Evolutionary conservation across 2,329 filamentous ascomycete species (phyloP), one percentile per base, ranked within the genome.

Genomic region (Drechslerella dactyloides): DNA sequence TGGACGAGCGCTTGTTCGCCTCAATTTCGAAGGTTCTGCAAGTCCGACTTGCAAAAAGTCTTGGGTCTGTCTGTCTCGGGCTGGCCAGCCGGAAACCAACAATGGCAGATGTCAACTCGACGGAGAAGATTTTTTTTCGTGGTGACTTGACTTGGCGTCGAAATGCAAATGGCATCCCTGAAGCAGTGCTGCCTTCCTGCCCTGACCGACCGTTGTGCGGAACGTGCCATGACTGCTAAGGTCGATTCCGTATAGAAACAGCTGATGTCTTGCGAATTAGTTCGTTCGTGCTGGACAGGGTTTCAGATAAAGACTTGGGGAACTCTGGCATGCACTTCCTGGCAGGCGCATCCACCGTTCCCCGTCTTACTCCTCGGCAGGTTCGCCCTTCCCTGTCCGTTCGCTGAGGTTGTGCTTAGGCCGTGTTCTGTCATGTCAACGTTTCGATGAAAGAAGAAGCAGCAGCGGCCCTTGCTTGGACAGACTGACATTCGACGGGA

Each of bases 221-320:
- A 52, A 55, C 51, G 58, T 69, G 46, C 53, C 46, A 53, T 46
- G 27, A 33, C 27, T 33, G 24, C 60, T 50, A 27, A 52, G 53
- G 51, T 37, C 27, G 27, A 59, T 58, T 52, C 60, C 60, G 60
- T 46, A 42, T 65, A 55, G 68, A 72, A 72, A 72, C 68, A 64
- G 50, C 60, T 65, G 24, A 44, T 72, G 68, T 72, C 68, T 72
- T 72, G 68, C 60, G 60, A 64, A 35, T 52, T 23, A 44, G 55
- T 42, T 40, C 56, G 56, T 56, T 44, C 21, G 50, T 56, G 59
- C 53, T 63, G 46, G 58, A 42, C 58, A 33, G n/a, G 19, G 68
- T 72, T 72, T 72, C 68, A 65, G 60, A 61, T 72, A 72, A 19
- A 72, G 44, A 56, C 50, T 37, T 33, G 27, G 30, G 66, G 61